These are phyloP conservation scores for Entamoeba moshkovskii DNA, from an alignment of 208 protist genomes.

Conservation along the genomic window DNA sequence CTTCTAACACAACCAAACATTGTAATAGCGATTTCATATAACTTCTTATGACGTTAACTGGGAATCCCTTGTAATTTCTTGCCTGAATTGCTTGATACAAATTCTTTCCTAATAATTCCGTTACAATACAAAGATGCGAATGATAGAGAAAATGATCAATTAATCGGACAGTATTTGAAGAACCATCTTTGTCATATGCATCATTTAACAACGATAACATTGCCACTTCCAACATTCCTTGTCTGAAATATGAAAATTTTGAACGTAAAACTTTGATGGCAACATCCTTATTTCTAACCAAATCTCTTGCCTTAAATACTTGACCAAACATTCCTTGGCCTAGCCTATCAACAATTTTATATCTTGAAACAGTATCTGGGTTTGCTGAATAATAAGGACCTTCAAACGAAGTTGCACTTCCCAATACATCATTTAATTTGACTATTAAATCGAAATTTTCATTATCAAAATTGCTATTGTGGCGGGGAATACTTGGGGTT, in stretches of 20 bases:
- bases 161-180: slow-evolving; percentile 14
- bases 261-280: slow-evolving; percentile 43
- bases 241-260: slow-evolving; percentile 30
- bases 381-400: background rate
- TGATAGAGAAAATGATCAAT: slow-evolving; percentile 31
- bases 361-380: background rate
- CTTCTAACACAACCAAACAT: background rate
- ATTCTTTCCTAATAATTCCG: slow-evolving; percentile 64
- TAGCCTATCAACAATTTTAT: background rate
- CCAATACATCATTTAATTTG: background rate
- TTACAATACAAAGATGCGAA: slow-evolving; percentile 49
- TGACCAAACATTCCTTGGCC: slow-evolving; percentile 74
- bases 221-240: slow-evolving; percentile 35
- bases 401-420: background rate
- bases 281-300: slow-evolving; percentile 10
- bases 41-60: slow-evolving; percentile 34
- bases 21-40: slow-evolving; percentile 30
- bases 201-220: slow-evolving; percentile 24
- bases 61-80: slow-evolving; percentile 55
- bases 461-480: background rate
- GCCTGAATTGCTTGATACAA: slow-evolving; percentile 65
- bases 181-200: slow-evolving; percentile 7
- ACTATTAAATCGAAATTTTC: background rate
- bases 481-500: background rate
- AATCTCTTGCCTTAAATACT: slow-evolving; percentile 49